Evolutionary conservation across 2,329 filamentous ascomycete species (phyloP).

Genomic region (Phaeosphaeriaceae sp.): DNA sequence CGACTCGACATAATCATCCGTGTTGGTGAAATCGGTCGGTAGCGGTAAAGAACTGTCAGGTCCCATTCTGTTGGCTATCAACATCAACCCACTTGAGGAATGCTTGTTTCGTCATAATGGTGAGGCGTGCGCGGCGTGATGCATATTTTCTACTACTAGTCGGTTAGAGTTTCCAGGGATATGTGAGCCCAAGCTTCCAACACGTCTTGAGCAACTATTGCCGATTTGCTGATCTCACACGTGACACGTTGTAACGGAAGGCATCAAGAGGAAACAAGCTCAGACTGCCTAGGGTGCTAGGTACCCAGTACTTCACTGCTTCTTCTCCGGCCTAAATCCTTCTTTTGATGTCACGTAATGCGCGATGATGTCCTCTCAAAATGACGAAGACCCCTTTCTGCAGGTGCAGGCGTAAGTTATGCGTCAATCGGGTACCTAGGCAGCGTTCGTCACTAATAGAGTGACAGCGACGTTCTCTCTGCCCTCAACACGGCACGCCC

Average conservation of each 20-base stretch:
- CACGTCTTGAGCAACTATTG: constrained; percentile 3
- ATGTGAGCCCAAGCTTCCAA: constrained; percentile 18
- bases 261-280: no score
- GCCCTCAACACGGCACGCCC: constrained; percentile 82
- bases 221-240: constrained; percentile 4
- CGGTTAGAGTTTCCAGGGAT: constrained; percentile 18
- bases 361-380: constrained; percentile 47
- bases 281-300: no score
- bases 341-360: constrained; percentile 9
- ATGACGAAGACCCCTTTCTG: constrained; percentile 57
- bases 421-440: constrained; percentile 3
- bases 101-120: constrained; percentile 12
- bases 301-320: no score
- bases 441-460: constrained; percentile 31
- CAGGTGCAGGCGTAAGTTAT: constrained; percentile 55
- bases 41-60: constrained; percentile 68
- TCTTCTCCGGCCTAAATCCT: neutral
- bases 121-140: constrained; percentile 15
- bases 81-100: neutral
- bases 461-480: constrained; percentile 79
- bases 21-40: constrained; percentile 69
- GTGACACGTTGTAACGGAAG: neutral
- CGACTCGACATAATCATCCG: constrained; percentile 79
- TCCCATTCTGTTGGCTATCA: constrained; percentile 48
- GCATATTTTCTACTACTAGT: constrained; percentile 18